These are phyloP conservation scores for Trichoderma asperelloides DNA, from an alignment of 495 filamentous ascomycete genomes.

Conservation along the genomic window DNA sequence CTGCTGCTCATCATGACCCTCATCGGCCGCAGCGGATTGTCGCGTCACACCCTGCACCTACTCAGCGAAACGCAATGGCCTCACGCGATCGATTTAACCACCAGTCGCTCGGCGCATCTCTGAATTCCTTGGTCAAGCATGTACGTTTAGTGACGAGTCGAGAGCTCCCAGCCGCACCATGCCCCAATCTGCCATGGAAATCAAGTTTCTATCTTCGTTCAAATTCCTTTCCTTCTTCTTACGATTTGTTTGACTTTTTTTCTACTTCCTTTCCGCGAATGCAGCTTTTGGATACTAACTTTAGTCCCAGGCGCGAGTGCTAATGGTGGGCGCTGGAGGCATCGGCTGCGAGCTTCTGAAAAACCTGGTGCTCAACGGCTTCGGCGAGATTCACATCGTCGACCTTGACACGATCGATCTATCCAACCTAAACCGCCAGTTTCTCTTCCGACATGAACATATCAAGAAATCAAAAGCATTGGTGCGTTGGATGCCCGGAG, in stretches of 20 bases:
- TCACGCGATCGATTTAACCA: conserved; percentile 32
- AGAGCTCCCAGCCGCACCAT: background rate
- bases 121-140: conserved; percentile 38
- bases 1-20: no score
- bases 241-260: background rate
- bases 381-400: conserved; percentile 90
- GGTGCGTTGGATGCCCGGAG: conserved; percentile 35
- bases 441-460: conserved; percentile 93
- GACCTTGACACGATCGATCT: conserved; percentile 98
- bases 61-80: background rate
- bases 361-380: conserved; percentile 88
- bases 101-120: conserved; percentile 32
- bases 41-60: background rate
- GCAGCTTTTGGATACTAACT: background rate
- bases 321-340: conserved; percentile 93
- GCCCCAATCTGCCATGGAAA: background rate
- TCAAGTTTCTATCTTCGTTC: background rate
- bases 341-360: conserved; percentile 98
- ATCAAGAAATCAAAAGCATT: conserved; percentile 96
- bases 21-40: background rate
- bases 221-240: background rate
- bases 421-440: conserved; percentile 96
- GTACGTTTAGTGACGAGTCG: conserved; percentile 29
- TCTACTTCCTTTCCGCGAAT: background rate
- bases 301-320: conserved; percentile 61